A percentile compares a stretch with the other conserved stretches of the same genome.
Evolutionary conservation across 495 filamentous ascomycete species (phyloP).

Genomic region (Penicillium bovifimosum): DNA sequence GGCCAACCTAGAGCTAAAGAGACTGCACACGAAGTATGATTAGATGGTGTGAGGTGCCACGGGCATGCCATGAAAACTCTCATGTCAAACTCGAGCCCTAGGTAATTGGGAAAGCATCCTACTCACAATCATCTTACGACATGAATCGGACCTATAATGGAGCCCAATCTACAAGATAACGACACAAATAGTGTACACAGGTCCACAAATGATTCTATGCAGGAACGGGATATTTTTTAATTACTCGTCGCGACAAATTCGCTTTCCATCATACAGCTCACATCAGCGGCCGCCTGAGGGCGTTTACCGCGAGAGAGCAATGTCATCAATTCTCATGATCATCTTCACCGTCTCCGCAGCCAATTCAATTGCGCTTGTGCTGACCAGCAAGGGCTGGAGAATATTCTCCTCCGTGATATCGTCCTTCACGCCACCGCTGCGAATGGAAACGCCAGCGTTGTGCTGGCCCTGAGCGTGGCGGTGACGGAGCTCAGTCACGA

Average conservation of each 20-base stretch:
- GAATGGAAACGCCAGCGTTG: constrained; percentile 95
- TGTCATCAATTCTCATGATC: constrained; percentile 96
- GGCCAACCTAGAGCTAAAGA: no score
- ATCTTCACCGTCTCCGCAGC: constrained; percentile 98
- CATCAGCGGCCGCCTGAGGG: constrained; percentile 12
- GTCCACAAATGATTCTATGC: constrained; percentile 15
- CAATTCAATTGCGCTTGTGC: constrained; percentile 93
- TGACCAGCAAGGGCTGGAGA: constrained; percentile 89
- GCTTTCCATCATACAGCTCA: constrained; percentile 31
- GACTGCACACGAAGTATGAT: no score
- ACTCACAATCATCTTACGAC: no score
- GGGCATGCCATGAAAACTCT: no score
- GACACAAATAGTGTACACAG: background rate
- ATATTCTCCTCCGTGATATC: constrained; percentile 97
- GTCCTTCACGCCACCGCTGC: constrained; percentile 89
- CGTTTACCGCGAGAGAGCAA: constrained; percentile 60
- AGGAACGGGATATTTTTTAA: constrained; percentile 26
- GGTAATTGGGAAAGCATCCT: no score
- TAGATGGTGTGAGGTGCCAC: no score
- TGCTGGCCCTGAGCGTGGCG: constrained; percentile 89
- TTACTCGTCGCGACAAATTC: constrained; percentile 27
- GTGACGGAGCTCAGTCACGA: constrained; percentile 94
- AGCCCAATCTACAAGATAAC: background rate
- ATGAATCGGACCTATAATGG: no score
- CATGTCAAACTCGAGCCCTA: background rate